A percentile compares a stretch with the other conserved stretches of the same genome.
phyloP scores from a whole-genome alignment of 495 filamentous ascomycete genomes.

The Xylaria scruposa region DNA sequence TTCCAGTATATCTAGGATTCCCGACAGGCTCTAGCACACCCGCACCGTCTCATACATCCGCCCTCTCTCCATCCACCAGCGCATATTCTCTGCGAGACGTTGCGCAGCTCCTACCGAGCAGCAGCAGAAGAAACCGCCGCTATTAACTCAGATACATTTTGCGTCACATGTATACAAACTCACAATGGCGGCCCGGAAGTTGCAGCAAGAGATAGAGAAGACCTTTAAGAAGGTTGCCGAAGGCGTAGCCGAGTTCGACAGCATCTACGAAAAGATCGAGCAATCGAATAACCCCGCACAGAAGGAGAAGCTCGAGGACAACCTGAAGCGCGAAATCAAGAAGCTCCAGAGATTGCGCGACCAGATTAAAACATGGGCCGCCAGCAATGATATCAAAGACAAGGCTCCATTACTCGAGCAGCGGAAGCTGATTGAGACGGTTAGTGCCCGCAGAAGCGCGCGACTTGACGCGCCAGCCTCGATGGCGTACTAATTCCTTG shows the following conservation, averaged over 20 bases:
- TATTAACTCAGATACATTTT: slow-evolving; percentile 5
- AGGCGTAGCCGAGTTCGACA: slow-evolving; percentile 90
- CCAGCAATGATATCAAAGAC: slow-evolving; percentile 97
- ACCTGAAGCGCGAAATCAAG: slow-evolving; percentile 98
- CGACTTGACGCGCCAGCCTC: background rate
- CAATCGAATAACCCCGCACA: slow-evolving; percentile 89
- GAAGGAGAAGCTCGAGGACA: slow-evolving; percentile 97
- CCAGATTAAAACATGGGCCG: slow-evolving; percentile 98
- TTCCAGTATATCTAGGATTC: background rate
- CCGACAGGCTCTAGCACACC: slow-evolving; percentile 9
- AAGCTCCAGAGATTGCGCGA: slow-evolving; percentile 96
- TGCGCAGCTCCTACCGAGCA: background rate
- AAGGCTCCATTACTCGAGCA: slow-evolving; percentile 94
- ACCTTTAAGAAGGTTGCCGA: slow-evolving; percentile 97
- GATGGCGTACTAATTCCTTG: slow-evolving; percentile 33
- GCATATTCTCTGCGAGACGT: background rate
- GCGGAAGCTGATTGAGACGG: slow-evolving; percentile 93
- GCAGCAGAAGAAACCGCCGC: background rate
- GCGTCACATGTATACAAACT: slow-evolving; percentile 30
- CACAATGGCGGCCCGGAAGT: slow-evolving; percentile 91
- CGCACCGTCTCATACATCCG: background rate
- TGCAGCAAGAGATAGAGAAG: slow-evolving; percentile 96
- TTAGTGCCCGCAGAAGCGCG: slow-evolving; percentile 48
- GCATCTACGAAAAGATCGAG: slow-evolving; percentile 94
- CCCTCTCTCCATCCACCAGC: background rate